Evolutionary conservation across 192 early-diverging fungal species (phyloP), one percentile per base, ranked within the genome.

Genomic region (Coemansia sp.): DNA sequence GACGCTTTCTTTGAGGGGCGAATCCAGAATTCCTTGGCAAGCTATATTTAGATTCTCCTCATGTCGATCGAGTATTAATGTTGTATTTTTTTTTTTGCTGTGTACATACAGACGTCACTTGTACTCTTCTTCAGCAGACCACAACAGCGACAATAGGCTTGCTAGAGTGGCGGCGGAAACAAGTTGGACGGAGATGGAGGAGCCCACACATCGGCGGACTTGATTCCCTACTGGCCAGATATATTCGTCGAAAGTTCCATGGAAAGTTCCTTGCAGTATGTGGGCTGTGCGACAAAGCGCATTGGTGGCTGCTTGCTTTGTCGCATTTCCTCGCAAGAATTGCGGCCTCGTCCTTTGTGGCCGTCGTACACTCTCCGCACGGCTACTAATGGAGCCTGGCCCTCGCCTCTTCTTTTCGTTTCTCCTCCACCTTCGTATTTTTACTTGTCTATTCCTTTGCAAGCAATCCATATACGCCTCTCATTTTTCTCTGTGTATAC

Each of bases 221-320:
- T 31, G 9, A 14, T 14, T 4, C 8, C 53, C 17, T 56, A 56
- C 31, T 57, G 54, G 54, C 54, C 54, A 57, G 54, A 34, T 33
- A 35, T 24, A 31, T 57, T 33, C 16, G 8, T 34, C 29, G 54
- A 57, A 57, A 33, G 37, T 71, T 64, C 69, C 16, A 17, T 34
- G 16, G 54, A 57, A 57, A 14, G 37, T 71, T 71, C 69, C 9
- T 19, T 41, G 68, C 68, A 70, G 68, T 63, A 57, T 57, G 27
- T 27, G 19, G 48, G 48, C 48, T 41, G 40, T 41, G 40, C 40
- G 40, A 5, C 46, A 48, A 48, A 48, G 46, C 46, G 46, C 21
- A 48, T 48, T 48, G 46, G 46, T 19, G 46, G 46, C 46, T 45
- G 46, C 46, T 45, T 48, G 46, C 46, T 48, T 48, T 48, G 46